A percentile compares a stretch with the other conserved stretches of the same genome.
phyloP scores from a whole-genome alignment of 2,329 filamentous ascomycete species.

The Hansfordia pulvinata region DNA sequence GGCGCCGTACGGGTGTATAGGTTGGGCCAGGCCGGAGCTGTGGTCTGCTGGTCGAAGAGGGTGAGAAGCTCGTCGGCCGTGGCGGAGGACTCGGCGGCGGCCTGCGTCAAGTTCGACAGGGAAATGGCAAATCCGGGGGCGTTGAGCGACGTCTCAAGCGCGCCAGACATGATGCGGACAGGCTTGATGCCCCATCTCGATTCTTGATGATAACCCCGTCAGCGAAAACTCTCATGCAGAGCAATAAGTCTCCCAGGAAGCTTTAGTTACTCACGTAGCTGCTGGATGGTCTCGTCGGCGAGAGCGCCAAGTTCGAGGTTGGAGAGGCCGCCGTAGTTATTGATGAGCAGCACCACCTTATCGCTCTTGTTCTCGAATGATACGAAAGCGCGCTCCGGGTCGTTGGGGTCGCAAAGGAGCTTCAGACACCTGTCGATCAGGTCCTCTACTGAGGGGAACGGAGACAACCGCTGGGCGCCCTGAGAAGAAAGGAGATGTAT shows the following conservation, averaged over 20 bases:
- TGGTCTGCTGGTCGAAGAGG: slow-evolving; percentile 34
- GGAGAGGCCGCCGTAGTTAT: slow-evolving; percentile 43
- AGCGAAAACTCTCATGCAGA: slow-evolving; percentile 29
- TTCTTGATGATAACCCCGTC: no score
- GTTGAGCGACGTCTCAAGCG: slow-evolving; percentile 39
- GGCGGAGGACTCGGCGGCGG: slow-evolving; percentile 11
- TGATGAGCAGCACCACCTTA: slow-evolving; percentile 36
- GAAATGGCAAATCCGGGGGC: slow-evolving; percentile 42
- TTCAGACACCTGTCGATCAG: slow-evolving; percentile 32
- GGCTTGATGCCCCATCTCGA: slow-evolving; percentile 33
- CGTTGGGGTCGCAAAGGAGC: slow-evolving; percentile 34
- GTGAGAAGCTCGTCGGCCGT: slow-evolving; percentile 23
- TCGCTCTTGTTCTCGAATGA: slow-evolving; percentile 26
- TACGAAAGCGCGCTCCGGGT: slow-evolving; percentile 40
- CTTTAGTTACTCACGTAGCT: slow-evolving; percentile 1
- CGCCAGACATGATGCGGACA: slow-evolving; percentile 28
- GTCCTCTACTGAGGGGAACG: slow-evolving; percentile 22
- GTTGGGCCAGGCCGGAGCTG: slow-evolving; percentile 35
- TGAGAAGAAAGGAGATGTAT: slow-evolving; percentile 5
- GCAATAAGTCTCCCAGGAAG: slow-evolving; percentile 15
- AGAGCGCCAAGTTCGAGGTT: slow-evolving; percentile 40
- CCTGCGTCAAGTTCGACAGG: slow-evolving; percentile 31
- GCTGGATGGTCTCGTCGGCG: slow-evolving; percentile 24
- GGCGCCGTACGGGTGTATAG: neutral
- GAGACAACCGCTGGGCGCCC: slow-evolving; percentile 23